Conservation (phyloP, 2,329 filamentous ascomycete genomes). For the Raffaelea ambrosiae region DNA sequence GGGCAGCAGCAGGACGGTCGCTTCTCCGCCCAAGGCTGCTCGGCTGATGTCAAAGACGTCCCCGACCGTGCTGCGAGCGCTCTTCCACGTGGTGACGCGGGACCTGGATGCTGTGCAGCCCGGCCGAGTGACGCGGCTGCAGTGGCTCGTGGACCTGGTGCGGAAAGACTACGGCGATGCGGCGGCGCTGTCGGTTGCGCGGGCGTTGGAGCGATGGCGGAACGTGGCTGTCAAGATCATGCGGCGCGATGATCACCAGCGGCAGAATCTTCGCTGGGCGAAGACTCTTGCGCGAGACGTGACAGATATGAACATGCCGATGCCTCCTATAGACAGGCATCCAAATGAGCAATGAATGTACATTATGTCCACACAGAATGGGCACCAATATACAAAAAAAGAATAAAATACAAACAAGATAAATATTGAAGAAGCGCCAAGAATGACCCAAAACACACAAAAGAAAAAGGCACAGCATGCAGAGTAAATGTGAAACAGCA, state of each 20-base stretch:
- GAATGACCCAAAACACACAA: no score
- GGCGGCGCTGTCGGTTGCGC: conserved; percentile 13
- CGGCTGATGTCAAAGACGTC: conserved; percentile 12
- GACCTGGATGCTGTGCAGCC: conserved; percentile 23
- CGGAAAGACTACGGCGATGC: conserved; percentile 10
- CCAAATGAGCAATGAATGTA: no score
- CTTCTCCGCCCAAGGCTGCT: no score
- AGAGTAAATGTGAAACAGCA: no score
- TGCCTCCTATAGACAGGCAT: no score
- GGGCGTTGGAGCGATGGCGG: conserved; percentile 17
- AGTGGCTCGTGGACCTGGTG: conserved; percentile 21
- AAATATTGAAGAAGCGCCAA: no score
- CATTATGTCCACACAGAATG: no score
- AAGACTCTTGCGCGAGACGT: neutral
- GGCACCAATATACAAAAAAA: no score
- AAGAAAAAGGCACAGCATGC: no score
- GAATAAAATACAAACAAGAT: no score
- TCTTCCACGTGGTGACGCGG: conserved; percentile 25
- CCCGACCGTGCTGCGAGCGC: conserved; percentile 16
- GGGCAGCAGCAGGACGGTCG: no score
- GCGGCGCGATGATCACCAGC: neutral
- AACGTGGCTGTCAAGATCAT: neutral
- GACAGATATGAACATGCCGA: no score
- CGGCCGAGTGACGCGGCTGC: conserved; percentile 25
- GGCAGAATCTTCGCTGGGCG: neutral